phyloP scores from a whole-genome alignment of 441 rosid species.

The Adansonia grandidieri region DNA sequence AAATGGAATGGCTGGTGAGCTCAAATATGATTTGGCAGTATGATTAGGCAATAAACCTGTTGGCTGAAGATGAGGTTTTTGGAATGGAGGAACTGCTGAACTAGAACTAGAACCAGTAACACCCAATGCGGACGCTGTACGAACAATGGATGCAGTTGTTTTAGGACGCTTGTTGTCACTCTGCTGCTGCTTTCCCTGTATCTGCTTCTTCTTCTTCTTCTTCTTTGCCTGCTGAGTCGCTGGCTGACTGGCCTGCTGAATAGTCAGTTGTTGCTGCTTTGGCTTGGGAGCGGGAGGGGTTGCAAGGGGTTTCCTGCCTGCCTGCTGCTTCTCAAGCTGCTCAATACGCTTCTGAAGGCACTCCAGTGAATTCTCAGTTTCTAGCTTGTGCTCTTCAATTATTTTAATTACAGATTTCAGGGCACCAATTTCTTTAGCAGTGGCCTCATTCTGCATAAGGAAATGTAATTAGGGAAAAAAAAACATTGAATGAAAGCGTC shows the following conservation, averaged over 20 bases:
- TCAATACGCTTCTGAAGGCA: slow-evolving; percentile 49
- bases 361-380: slow-evolving; percentile 45
- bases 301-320: slow-evolving; percentile 42
- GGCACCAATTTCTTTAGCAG: slow-evolving; percentile 53
- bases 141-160: slow-evolving; percentile 33
- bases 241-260: slow-evolving; percentile 21
- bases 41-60: slow-evolving; percentile 35
- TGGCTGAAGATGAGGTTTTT: slow-evolving; percentile 44
- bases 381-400: slow-evolving; percentile 56
- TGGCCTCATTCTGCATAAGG: slow-evolving; percentile 58
- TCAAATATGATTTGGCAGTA: slow-evolving; percentile 34
- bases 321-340: slow-evolving; percentile 60
- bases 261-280: slow-evolving; percentile 30
- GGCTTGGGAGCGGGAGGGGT: slow-evolving; percentile 40
- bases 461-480: slow-evolving; percentile 9
- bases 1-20: slow-evolving; percentile 37
- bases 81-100: slow-evolving; percentile 34
- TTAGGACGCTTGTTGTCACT: slow-evolving; percentile 36
- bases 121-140: slow-evolving; percentile 30
- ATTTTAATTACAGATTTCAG: slow-evolving; percentile 59
- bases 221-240: slow-evolving; percentile 30
- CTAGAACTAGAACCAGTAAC: slow-evolving; percentile 35
- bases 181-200: slow-evolving; percentile 34
- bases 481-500: neutral
- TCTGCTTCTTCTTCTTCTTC: slow-evolving; percentile 31